Evolutionary conservation across 345 rosid species (phyloP), one percentile per base, ranked within the genome.

Genomic region (Camelina laxa): DNA sequence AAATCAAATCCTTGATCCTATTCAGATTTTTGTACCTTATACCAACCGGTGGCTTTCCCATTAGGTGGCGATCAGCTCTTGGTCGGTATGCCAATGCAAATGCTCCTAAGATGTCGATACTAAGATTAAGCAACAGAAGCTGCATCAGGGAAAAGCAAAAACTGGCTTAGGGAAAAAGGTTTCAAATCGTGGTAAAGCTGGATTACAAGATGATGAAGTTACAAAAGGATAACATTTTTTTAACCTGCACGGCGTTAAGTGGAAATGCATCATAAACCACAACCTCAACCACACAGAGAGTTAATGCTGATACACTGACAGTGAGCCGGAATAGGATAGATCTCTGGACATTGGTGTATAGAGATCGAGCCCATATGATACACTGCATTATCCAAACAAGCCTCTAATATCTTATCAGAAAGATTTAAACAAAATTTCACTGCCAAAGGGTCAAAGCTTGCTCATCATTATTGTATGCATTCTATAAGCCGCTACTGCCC

Each of bases 81-180:
- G 97, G 96, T 79, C 84, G 92, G 8, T 96, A 91, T 54, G 91
- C 93, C 84, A 93, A 78, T 44, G 97, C 92, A n/a, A 93, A 88
- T 47, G 98, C 93, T 75, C 97, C 98, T 67, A 91, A 89, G 17
- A 94, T 93, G 78, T 89, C 97, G 87, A 87, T 86, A 80, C 88
- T 88, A 41, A 91, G 91, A 79, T 89, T 91, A 67, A 87, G 87
- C 92, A 91, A 89, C 39, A 91, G 78, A 67, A 93, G 77, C 97
- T 93, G 85, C 60, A 80, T 27, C 75, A 71, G 50, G 53, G 47
- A 78, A 72, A 67, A 60, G 31, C 62, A 42, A 62, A 30, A 44
- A 0, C 1, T 39, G 56, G 36, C 19, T 22, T 16, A 53, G 30
- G 11, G 10, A 27, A 22, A 27, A 67, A 59, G 48, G 51, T 48